Evolutionary conservation across 768 basidiomycete species (phyloP), one percentile per base, ranked within the genome.

Genomic region (Mycena alexandri): DNA sequence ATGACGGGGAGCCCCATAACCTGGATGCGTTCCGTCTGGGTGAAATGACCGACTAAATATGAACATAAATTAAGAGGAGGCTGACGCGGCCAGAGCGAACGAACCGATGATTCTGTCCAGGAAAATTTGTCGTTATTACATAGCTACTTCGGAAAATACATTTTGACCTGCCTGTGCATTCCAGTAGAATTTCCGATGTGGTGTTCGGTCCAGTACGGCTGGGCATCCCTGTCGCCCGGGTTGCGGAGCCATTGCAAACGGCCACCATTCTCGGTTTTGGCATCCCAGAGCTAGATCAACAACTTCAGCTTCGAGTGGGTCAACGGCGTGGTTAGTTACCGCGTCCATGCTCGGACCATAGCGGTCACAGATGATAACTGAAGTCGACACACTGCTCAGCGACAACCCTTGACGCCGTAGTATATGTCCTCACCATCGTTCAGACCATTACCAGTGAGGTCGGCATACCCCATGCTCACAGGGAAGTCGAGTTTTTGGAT

Each of bases 231-330:
- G 48, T 42, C 24, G 3, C 47, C 59, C 4, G 59, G 36, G 24
- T 61, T 61, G 13, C 24, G 46, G 24, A 61, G 48, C 59, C 59
- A 61, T 42, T 50, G 59, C 16, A 61, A 7, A 16, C 59, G 59
- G n/a, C 59, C 59, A 41, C 59, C 59, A 21, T 61, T 42, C 22
- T 51, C 16, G 36, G 36, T 61, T 41, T 61, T 25, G 17, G 47
- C 59, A 41, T 61, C 59, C 59, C 59, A 61, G 47, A 61, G 59
- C n/a, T n/a, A n/a, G n/a, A n/a, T n/a, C n/a, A n/a, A n/a, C n/a
- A n/a, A n/a, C n/a, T n/a, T n/a, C n/a, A n/a, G n/a, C n/a, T n/a
- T n/a, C n/a, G n/a, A n/a, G n/a, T n/a, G n/a, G n/a, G n/a, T n/a
- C n/a, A n/a, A n/a, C n/a, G n/a, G n/a, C n/a, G n/a, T n/a, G n/a